A percentile compares a stretch with the other conserved stretches of the same genome.
Evolutionary conservation across 2,329 filamentous ascomycete genomes (phyloP).

Genomic region (Chalara sp.): DNA sequence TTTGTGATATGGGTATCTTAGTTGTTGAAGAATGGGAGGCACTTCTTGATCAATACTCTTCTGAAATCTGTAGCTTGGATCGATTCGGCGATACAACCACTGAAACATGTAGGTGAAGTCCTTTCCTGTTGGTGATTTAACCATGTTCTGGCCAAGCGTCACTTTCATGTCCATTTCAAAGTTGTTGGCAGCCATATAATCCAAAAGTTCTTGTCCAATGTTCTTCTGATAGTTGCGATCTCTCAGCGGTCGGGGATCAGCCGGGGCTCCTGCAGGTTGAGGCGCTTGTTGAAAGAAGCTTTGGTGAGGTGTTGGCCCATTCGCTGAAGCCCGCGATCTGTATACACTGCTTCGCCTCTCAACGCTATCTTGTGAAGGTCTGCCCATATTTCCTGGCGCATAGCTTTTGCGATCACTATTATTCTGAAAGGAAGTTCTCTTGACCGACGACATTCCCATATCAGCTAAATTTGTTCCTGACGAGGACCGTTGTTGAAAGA

Average conservation of each 20-base stretch:
- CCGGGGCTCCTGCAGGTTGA: conserved; percentile 71
- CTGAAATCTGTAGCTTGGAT: conserved; percentile 86
- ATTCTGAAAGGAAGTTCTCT: conserved; percentile 73
- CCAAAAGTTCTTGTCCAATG: conserved; percentile 82
- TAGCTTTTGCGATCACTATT: conserved; percentile 54
- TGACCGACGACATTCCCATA: conserved; percentile 74
- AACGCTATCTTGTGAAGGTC: conserved; percentile 35
- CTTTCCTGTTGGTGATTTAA: conserved; percentile 93
- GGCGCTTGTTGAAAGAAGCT: conserved; percentile 92
- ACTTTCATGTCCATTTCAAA: conserved; percentile 99
- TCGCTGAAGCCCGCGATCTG: conserved; percentile 60
- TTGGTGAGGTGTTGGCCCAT: conserved; percentile 67
- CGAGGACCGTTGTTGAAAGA: conserved; percentile 78
- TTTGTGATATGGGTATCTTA: conserved; percentile 91
- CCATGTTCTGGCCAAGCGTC: conserved; percentile 79
- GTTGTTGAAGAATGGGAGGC: conserved; percentile 82
- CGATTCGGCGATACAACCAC: conserved; percentile 93
- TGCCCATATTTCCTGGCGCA: conserved; percentile 34
- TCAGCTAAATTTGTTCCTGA: conserved; percentile 77
- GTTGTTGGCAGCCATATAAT: conserved; percentile 88
- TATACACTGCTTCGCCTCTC: conserved; percentile 79
- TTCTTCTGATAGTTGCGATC: conserved; percentile 73
- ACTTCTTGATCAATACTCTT: conserved; percentile 96
- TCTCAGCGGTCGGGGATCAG: conserved; percentile 79
- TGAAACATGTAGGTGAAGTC: conserved; percentile 98